Evolutionary conservation across 805 yeast genomes (phyloP).

Genomic region (Wickerhamiella qilinensis): DNA sequence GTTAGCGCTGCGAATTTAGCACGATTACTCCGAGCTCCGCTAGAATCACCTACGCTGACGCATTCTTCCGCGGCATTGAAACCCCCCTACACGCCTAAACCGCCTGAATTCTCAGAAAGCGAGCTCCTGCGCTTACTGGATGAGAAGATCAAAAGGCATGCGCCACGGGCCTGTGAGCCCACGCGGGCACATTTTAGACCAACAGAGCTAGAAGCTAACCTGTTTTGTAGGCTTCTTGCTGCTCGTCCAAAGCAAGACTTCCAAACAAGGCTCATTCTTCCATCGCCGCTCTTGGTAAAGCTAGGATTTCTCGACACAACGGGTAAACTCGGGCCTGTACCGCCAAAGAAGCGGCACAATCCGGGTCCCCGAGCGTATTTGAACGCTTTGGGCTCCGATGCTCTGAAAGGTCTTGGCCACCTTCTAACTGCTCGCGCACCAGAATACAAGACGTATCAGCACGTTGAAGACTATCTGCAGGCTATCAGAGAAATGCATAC

Average conservation of each 20-base stretch:
- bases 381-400: background rate
- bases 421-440: background rate
- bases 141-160: no score
- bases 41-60: no score
- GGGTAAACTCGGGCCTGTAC: background rate
- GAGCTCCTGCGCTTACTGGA: no score
- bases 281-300: conserved; percentile 1
- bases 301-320: background rate
- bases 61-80: no score
- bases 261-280: background rate
- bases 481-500: background rate
- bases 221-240: conserved; percentile 3
- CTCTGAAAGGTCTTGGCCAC: background rate
- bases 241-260: conserved; percentile 4
- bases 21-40: no score
- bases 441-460: background rate
- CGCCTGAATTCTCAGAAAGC: no score
- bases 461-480: background rate
- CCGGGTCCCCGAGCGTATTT: conserved; percentile 4
- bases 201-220: conserved; percentile 1
- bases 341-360: background rate
- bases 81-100: no score
- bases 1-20: no score
- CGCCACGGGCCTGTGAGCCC: no score
- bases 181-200: background rate